Conservation (phyloP, 2,329 filamentous ascomycete genomes). For the Coniosporium tulheliwenetii region DNA sequence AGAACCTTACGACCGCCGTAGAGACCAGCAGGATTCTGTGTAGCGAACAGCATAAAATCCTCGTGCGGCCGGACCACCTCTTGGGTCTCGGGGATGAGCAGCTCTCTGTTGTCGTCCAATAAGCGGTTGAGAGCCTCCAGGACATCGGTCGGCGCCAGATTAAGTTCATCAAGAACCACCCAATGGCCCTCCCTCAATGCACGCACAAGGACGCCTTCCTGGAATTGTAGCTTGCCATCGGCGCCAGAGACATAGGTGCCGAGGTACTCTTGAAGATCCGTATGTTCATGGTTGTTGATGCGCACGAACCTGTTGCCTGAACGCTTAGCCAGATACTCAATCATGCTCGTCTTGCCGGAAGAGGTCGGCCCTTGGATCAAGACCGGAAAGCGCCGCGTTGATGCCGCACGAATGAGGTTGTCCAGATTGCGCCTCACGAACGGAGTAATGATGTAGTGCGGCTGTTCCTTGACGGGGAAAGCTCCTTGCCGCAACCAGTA, state of each 20-base stretch:
- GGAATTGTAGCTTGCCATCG: slow-evolving; percentile 75
- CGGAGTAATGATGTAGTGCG: slow-evolving; percentile 90
- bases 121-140: slow-evolving; percentile 90
- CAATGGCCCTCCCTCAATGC: slow-evolving; percentile 87
- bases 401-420: slow-evolving; percentile 85
- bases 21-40: slow-evolving; percentile 87
- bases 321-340: slow-evolving; percentile 91
- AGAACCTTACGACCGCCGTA: slow-evolving; percentile 91
- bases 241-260: slow-evolving; percentile 81
- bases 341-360: slow-evolving; percentile 98
- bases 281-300: slow-evolving; percentile 99
- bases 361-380: slow-evolving; percentile 95
- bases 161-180: slow-evolving; percentile 96
- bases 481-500: slow-evolving; percentile 68
- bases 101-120: slow-evolving; percentile 88
- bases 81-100: slow-evolving; percentile 92
- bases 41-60: slow-evolving; percentile 96
- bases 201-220: slow-evolving; percentile 86
- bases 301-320: slow-evolving; percentile 95
- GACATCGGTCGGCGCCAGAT: slow-evolving; percentile 91
- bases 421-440: slow-evolving; percentile 91
- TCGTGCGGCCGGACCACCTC: slow-evolving; percentile 83
- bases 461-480: slow-evolving; percentile 50
- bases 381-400: slow-evolving; percentile 81
- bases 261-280: slow-evolving; percentile 92